phyloP scores from a whole-genome alignment of 352 stramenopile genomes.

The Aphanomyces astaci region DNA sequence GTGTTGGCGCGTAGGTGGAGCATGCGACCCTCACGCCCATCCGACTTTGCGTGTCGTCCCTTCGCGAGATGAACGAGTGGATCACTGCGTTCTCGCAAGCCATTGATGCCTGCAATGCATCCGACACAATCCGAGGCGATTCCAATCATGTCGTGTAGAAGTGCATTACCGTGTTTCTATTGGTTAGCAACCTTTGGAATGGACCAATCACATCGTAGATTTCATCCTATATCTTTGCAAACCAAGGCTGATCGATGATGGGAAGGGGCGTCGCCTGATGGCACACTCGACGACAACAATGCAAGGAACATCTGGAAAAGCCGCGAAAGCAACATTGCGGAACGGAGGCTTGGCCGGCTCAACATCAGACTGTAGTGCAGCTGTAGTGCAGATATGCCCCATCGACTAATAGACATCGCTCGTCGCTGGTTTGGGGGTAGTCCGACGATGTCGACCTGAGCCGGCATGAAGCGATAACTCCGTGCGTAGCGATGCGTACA shows the following conservation, averaged over 20 bases:
- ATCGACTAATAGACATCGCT: no score
- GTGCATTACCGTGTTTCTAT: not conserved
- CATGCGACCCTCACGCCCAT: constrained; percentile 53
- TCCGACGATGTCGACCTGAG: no score
- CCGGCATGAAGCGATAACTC: no score
- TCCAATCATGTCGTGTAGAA: not conserved
- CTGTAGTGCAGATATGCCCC: no score
- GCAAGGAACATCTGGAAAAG: no score
- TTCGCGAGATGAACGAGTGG: constrained; percentile 69
- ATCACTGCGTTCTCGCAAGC: constrained; percentile 51
- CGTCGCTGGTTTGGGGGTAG: no score
- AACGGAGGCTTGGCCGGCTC: no score
- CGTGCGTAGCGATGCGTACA: no score
- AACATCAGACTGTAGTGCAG: no score
- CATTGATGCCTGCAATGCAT: constrained; percentile 48
- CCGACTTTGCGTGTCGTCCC: constrained; percentile 43
- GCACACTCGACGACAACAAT: no score
- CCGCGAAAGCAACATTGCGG: no score
- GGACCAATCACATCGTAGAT: constrained; percentile 5
- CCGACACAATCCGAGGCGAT: constrained; percentile 28
- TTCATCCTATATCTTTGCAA: not conserved
- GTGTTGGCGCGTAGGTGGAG: constrained; percentile 10
- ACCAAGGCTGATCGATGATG: no score
- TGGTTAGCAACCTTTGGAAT: not conserved
- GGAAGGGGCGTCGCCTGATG: not conserved